A percentile compares a stretch with the other conserved stretches of the same genome.
These are phyloP conservation scores for Globisporangium uncinulatum DNA, from an alignment of 352 stramenopile genomes.

Conservation along the genomic window DNA sequence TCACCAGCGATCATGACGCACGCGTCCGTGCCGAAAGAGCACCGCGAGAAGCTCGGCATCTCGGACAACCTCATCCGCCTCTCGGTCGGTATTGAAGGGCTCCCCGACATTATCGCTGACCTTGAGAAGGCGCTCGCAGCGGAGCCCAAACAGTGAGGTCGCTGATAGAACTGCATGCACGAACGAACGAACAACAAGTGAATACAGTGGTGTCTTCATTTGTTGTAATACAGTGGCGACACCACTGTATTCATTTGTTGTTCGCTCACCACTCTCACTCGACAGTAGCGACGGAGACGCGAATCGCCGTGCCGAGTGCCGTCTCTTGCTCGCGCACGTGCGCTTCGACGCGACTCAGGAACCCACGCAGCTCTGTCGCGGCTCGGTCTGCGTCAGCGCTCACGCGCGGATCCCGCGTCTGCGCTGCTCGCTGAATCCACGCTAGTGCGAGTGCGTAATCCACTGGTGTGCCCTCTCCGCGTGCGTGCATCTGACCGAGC, in stretches of 20 bases:
- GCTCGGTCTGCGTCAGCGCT: constrained; percentile 16
- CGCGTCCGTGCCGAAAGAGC: constrained; percentile 84
- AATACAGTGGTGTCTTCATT: not conserved
- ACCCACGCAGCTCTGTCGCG: constrained; percentile 28
- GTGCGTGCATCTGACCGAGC: constrained; percentile 41
- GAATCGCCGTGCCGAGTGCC: constrained; percentile 34
- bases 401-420: constrained; percentile 24
- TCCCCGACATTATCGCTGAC: constrained; percentile 89
- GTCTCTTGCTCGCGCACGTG: constrained; percentile 35
- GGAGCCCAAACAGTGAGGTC: constrained; percentile 27
- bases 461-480: constrained; percentile 21
- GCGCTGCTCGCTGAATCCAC: constrained; percentile 36
- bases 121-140: constrained; percentile 75
- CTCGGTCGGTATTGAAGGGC: constrained; percentile 90
- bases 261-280: constrained; percentile 14
- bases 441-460: constrained; percentile 42
- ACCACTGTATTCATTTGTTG: not conserved
- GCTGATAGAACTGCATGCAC: constrained; percentile 4
- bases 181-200: not conserved
- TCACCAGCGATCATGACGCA: constrained; percentile 95
- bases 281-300: constrained; percentile 31
- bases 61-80: constrained; percentile 91
- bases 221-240: no score
- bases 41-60: constrained; percentile 87
- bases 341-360: constrained; percentile 37